phyloP scores from a whole-genome alignment of 805 yeast species.

The Metschnikowia noctiluminum region DNA sequence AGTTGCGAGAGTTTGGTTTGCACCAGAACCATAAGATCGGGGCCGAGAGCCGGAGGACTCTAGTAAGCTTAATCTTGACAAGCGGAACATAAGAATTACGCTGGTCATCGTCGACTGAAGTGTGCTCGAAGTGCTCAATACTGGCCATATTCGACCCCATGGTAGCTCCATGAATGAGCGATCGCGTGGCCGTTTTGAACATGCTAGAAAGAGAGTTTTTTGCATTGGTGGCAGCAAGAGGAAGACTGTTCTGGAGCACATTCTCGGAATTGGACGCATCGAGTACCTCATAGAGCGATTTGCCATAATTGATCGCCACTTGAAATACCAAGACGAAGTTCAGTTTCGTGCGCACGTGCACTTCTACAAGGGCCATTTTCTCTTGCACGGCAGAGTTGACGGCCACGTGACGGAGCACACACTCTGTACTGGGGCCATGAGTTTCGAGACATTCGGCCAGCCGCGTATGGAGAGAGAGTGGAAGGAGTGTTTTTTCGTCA shows the following conservation, averaged over 20 bases:
- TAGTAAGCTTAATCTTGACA: constrained; percentile 28
- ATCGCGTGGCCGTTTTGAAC: constrained; percentile 31
- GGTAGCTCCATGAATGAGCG: constrained; percentile 29
- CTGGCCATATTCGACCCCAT: constrained; percentile 26
- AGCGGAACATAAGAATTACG: constrained; percentile 25
- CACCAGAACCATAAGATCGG: constrained; percentile 34
- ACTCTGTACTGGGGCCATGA: constrained; percentile 9
- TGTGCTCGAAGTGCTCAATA: constrained; percentile 32
- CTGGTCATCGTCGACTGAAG: constrained; percentile 29
- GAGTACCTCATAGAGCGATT: constrained; percentile 31
- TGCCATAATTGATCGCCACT: constrained; percentile 26
- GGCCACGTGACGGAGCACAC: constrained; percentile 29
- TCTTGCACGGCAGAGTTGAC: constrained; percentile 35
- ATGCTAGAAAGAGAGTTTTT: constrained; percentile 27
- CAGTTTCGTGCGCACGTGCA: constrained; percentile 14
- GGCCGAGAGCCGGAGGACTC: constrained; percentile 32
- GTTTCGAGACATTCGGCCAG: constrained; percentile 11
- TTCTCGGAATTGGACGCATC: constrained; percentile 24
- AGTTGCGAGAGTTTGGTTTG: constrained; percentile 37
- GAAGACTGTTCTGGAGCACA: constrained; percentile 34
- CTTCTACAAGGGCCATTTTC: constrained; percentile 13
- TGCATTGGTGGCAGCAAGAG: constrained; percentile 26
- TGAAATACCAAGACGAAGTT: constrained; percentile 17
- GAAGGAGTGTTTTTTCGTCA: constrained; percentile 14
- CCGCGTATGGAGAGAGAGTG: constrained; percentile 16